These are phyloP conservation scores for Delitschia confertaspora DNA, from an alignment of 495 filamentous ascomycete species.

Conservation along the genomic window DNA sequence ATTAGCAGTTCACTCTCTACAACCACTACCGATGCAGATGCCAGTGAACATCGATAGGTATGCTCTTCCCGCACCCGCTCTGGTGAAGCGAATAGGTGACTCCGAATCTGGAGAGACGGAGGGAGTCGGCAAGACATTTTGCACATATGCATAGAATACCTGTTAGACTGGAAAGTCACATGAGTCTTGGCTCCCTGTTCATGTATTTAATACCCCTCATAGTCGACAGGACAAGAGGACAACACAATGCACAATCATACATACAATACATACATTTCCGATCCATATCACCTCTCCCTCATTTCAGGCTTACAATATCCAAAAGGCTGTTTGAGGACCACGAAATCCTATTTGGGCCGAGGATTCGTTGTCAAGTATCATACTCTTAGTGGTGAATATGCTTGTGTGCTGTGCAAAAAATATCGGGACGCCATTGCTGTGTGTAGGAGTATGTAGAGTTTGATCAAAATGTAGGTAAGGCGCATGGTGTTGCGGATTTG, in stretches of 20 bases:
- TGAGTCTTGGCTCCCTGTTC: conserved; percentile 25
- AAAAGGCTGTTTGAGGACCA: conserved; percentile 18
- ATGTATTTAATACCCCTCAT: conserved; percentile 23
- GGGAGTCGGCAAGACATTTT: too few species aligned
- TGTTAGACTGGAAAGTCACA: too few species aligned
- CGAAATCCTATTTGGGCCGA: conserved; percentile 24
- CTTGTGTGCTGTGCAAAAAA: conserved; percentile 29
- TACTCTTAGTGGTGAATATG: conserved; percentile 28
- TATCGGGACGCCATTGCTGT: conserved; percentile 26
- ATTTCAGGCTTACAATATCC: too few species aligned
- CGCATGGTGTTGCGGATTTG: conserved; percentile 27
- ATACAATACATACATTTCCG: too few species aligned
- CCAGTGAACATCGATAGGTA: conserved; percentile 1
- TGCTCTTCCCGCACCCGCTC: conserved; percentile 19
- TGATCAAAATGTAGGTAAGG: conserved; percentile 28
- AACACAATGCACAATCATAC: too few species aligned
- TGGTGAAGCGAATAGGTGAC: conserved; percentile 34
- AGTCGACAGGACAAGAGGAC: conserved; percentile 16
- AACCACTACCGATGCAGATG: background rate
- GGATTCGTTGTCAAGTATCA: conserved; percentile 33
- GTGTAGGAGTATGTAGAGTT: conserved; percentile 17
- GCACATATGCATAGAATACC: too few species aligned
- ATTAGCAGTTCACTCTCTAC: conserved; percentile 8
- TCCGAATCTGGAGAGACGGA: too few species aligned
- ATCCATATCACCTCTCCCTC: too few species aligned